Evolutionary conservation across 306 rosid species (phyloP), one percentile per base, ranked within the genome.

Genomic region (Quercus robur): DNA sequence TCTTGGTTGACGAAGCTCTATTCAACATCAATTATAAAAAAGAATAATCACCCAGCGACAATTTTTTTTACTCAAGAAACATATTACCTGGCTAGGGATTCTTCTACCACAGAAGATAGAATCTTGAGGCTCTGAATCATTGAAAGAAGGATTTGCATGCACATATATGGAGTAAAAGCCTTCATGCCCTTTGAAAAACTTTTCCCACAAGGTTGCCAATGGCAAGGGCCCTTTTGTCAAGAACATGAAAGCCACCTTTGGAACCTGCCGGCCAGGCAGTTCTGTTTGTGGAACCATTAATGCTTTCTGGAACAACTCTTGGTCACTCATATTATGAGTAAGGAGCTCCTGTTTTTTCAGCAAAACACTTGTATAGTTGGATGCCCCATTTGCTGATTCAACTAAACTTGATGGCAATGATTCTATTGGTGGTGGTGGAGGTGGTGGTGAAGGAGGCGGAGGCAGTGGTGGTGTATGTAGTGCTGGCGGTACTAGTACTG

Each of bases 231-330:
- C 91, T n/a, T 54, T 73, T 23, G 87, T 80, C 85, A 91, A 75
- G 86, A 88, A 91, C 94, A 91, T 81, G 86, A 91, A 91, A 30
- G 91, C 91, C 57, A 91, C 90, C 80, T 85, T 91, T 0, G 89
- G 92, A 56, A 28, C 70, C 26, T 15, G 17, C 26, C 70, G 56
- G 33, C 49, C 13, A 14, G 71, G 33, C 5, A 52, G 9, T 70
- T 63, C 76, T 28, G 75, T 44, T 54, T 12, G 72, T 74, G 78
- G 78, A 74, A 71, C 79, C 89, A 51, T 80, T 12, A 49, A 68
- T 49, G 87, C 92, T 79, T 81, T 86, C 83, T 68, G 5, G 56
- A 91, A 74, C 57, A 91, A 77, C 82, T 91, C 90, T 74, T 85
- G 81, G 72, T 91, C 97, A 3, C 81, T 87, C 93, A 91, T 89